phyloP scores from a whole-genome alignment of 495 filamentous ascomycete species.

The Penicillium argentinense region DNA sequence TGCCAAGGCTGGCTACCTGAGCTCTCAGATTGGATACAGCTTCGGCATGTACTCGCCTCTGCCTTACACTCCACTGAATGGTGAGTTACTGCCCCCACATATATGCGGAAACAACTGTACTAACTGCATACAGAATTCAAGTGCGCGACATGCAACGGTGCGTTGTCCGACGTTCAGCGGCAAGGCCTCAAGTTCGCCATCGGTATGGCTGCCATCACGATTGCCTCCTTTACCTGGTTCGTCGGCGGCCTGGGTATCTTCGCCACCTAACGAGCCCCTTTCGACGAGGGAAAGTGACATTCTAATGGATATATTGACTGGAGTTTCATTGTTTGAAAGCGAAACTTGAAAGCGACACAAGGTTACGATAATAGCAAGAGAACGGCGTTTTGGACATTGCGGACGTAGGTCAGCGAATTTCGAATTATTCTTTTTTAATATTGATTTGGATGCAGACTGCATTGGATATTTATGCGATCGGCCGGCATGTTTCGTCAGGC shows the following conservation, averaged over 20 bases:
- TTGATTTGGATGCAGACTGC: not conserved
- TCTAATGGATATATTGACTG: slow-evolving; percentile 26
- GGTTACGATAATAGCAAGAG: slow-evolving; percentile 33
- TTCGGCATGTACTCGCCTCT: slow-evolving; percentile 85
- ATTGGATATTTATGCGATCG: not conserved
- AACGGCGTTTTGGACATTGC: slow-evolving; percentile 28
- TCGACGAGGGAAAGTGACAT: slow-evolving; percentile 1
- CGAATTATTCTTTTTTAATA: not conserved
- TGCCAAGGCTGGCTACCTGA: slow-evolving; percentile 71
- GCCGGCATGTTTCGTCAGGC: not conserved
- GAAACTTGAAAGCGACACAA: slow-evolving; percentile 15
- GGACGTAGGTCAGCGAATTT: too few relatives aligned
- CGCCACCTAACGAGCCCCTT: slow-evolving; percentile 23
- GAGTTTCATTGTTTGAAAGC: slow-evolving; percentile 23
- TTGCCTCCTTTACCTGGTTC: slow-evolving; percentile 89
- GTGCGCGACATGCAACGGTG: slow-evolving; percentile 73
- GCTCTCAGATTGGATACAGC: slow-evolving; percentile 56
- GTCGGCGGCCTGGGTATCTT: slow-evolving; percentile 66
- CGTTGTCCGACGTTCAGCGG: slow-evolving; percentile 60
- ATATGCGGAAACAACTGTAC: slow-evolving; percentile 13
- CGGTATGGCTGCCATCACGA: slow-evolving; percentile 72
- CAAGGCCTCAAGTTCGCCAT: slow-evolving; percentile 70
- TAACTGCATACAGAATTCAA: slow-evolving; percentile 45
- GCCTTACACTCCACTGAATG: slow-evolving; percentile 58
- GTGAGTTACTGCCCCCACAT: too few relatives aligned